These are phyloP conservation scores for Micractinium conductrix DNA, from an alignment of 139 green algal species.

Conservation along the genomic window DNA sequence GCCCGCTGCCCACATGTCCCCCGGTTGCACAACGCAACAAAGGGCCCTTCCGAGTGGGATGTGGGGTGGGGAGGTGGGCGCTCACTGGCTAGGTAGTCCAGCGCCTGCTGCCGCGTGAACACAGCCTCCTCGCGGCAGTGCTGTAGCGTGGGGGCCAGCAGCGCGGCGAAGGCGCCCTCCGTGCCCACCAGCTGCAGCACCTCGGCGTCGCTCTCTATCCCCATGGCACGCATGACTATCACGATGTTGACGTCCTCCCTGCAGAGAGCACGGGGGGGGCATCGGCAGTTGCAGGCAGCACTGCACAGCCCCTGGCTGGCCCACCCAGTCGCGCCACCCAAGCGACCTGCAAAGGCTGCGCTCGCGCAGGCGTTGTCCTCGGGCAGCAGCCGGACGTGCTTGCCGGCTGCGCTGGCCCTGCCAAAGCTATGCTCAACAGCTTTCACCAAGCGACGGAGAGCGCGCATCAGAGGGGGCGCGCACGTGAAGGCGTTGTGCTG, in stretches of 20 bases:
- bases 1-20: no score
- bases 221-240: conserved; percentile 95
- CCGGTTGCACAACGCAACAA: no score
- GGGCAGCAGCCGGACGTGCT: no score
- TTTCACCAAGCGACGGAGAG: no score
- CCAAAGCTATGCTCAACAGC: no score
- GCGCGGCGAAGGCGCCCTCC: conserved; percentile 53
- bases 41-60: no score
- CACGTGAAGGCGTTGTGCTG: conserved; percentile 96
- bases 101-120: conserved; percentile 90
- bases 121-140: conserved; percentile 80
- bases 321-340: neutral
- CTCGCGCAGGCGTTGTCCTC: no score
- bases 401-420: no score
- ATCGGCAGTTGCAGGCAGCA: neutral
- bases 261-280: neutral
- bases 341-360: neutral
- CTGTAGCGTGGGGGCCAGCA: conserved; percentile 76
- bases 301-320: no score
- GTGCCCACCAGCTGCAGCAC: conserved; percentile 73
- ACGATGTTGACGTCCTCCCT: conserved; percentile 92
- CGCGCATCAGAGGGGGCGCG: no score
- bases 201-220: conserved; percentile 95
- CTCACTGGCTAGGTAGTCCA: conserved; percentile 96
- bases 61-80: no score